Conservation (phyloP, 345 rosid species). For the Draba incana region DNA sequence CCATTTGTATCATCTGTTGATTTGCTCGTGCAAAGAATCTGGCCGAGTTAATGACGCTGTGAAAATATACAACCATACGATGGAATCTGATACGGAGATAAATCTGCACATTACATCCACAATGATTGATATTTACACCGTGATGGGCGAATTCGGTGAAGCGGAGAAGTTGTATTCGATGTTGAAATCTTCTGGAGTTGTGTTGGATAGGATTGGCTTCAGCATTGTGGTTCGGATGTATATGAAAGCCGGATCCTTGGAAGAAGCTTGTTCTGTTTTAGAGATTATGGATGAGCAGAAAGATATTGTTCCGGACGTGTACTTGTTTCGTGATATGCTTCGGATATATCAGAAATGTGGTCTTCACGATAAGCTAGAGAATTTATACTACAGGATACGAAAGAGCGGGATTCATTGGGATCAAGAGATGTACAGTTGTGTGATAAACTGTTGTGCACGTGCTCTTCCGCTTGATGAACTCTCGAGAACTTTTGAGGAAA, state of each 20-base stretch:
- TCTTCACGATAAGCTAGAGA: conserved; percentile 56
- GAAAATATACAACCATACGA: conserved; percentile 57
- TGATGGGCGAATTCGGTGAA: conserved; percentile 55
- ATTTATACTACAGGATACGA: conserved; percentile 57
- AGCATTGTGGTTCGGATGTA: conserved; percentile 84
- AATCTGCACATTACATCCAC: conserved; percentile 77
- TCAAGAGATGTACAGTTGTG: conserved; percentile 83
- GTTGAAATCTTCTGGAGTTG: conserved; percentile 65
- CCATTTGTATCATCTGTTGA: conserved; percentile 80
- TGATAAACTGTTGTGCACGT: conserved; percentile 85
- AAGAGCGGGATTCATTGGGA: conserved; percentile 76
- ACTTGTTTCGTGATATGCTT: conserved; percentile 79
- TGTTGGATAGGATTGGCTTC: conserved; percentile 71
- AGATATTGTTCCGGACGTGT: conserved; percentile 70
- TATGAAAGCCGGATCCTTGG: conserved; percentile 70
- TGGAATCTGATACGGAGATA: conserved; percentile 46
- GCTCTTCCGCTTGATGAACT: conserved; percentile 82
- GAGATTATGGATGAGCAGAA: conserved; percentile 68
- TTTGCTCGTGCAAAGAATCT: conserved; percentile 83
- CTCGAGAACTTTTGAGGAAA: conserved; percentile 69
- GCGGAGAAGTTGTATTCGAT: conserved; percentile 66
- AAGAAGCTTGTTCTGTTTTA: conserved; percentile 72
- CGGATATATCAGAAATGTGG: conserved; percentile 75
- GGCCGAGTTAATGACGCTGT: conserved; percentile 65
- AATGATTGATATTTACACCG: conserved; percentile 75